Evolutionary conservation across 140 eudicot species (phyloP), one percentile per base, ranked within the genome.

Genomic region (Cichorium intybus): DNA sequence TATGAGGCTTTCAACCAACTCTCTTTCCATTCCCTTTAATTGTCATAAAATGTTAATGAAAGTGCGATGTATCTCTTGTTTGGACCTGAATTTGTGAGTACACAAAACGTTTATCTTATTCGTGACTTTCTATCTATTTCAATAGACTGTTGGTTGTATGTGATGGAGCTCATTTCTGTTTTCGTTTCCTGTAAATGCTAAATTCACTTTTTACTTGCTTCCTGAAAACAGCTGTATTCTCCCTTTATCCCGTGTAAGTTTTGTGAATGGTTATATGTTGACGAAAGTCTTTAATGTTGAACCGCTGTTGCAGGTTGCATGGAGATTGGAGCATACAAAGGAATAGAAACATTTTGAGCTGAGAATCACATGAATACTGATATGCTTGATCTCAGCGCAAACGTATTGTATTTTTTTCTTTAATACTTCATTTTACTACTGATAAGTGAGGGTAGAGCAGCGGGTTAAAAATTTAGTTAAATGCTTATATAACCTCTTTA

Each of bases 301-400:
- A 60, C 28, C 4, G 48, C 34, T 56, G 6, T 73, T 56, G 26
- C 68, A 73, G 73, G 73, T 41, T 47, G 68, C 55, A 26, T 35
- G 60, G 62, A 64, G 56, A 66, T 24, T 73, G 23, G 45, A 23
- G 60, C 34, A 46, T 54, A 31, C 52, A 33, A 31, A 53, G 23
- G 29, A 62, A 35, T 39, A 41, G 51, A 50, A 58, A 6, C 31
- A 16, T n/a, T 26, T 9, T 23, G 62, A 62, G 27, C 35, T 63
- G 26, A 62, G 71, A 72, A 72, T 72, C 63, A 72, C 48, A 62
- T 62, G 71, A 52, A 41, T 47, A 46, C 7, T 72, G 56, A 54
- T 63, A 49, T 64, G 34, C 60, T 72, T 48, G 6, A 46, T 14
- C 24, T 11, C 16, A 16, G 41, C 12, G 24, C 46, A 48, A 18